These are phyloP conservation scores for Paramecium sonneborni DNA, from an alignment of 73 alveolate genomes.

Conservation along the genomic window DNA sequence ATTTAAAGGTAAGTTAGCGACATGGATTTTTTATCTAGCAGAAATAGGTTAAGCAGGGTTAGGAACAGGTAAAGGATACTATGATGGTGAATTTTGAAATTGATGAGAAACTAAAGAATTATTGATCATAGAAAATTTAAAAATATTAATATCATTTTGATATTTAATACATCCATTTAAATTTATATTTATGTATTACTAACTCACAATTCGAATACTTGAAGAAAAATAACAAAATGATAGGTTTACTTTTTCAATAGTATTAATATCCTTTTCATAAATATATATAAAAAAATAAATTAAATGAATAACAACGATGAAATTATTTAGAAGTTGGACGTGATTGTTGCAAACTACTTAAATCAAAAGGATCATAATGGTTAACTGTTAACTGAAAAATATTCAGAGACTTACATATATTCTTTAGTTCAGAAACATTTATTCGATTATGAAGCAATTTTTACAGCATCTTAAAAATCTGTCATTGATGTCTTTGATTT, in stretches of 20 bases:
- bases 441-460: conserved; percentile 55
- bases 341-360: not conserved
- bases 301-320: conserved; percentile 57
- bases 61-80: not conserved
- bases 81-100: not conserved
- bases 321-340: conserved; percentile 27
- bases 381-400: conserved; percentile 27
- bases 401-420: conserved; percentile 19
- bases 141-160: not conserved
- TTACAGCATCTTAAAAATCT: not conserved
- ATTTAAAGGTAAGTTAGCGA: conserved; percentile 12
- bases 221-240: not conserved
- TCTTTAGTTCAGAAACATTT: conserved; percentile 44
- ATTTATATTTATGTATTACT: not conserved
- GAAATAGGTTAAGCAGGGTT: not conserved
- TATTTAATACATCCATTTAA: not conserved
- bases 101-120: not conserved
- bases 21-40: conserved; percentile 35
- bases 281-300: not conserved
- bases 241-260: not conserved
- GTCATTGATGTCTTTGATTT: conserved; percentile 56
- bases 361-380: conserved; percentile 26
- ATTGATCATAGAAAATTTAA: not conserved
- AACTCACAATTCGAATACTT: not conserved
- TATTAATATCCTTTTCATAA: not conserved